phyloP scores from a whole-genome alignment of 805 yeast species.

The Kregervanrija delftensis region DNA sequence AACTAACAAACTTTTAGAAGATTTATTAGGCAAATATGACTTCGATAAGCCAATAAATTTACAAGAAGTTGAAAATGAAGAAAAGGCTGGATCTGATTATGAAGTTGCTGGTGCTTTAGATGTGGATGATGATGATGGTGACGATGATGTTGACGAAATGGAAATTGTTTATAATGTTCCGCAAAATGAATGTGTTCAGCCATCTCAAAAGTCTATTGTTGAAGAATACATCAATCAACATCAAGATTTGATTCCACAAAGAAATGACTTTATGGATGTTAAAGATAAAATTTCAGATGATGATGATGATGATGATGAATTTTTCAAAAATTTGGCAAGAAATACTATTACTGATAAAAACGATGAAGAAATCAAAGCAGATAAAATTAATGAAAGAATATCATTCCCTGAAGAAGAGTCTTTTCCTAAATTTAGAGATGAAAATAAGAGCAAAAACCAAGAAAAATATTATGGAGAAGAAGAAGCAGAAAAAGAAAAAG shows the following conservation, averaged over 20 bases:
- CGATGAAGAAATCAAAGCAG: slow-evolving; percentile 11
- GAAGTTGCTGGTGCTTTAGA: slow-evolving; percentile 30
- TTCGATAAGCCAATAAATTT: slow-evolving; percentile 45
- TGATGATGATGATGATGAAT: slow-evolving; percentile 20
- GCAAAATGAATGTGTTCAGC: slow-evolving; percentile 17
- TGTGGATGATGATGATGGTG: slow-evolving; percentile 16
- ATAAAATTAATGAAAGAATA: slow-evolving; percentile 13
- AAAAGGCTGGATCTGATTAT: slow-evolving; percentile 27
- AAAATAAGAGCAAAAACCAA: neutral
- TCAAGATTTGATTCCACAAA: slow-evolving; percentile 1
- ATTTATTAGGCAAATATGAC: slow-evolving; percentile 40
- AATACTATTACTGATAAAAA: slow-evolving; percentile 17
- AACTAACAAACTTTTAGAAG: slow-evolving; percentile 40
- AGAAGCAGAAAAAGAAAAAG: no score
- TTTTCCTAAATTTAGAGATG: slow-evolving; percentile 3
- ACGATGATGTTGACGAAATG: slow-evolving; percentile 20
- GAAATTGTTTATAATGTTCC: slow-evolving; percentile 23
- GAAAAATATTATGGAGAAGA: no score
- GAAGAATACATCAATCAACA: slow-evolving; percentile 19
- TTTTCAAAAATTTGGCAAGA: slow-evolving; percentile 10
- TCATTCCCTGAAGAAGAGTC: neutral
- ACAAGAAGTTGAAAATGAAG: slow-evolving; percentile 27
- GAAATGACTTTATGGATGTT: neutral
- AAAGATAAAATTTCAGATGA: slow-evolving; percentile 12
- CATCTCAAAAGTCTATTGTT: slow-evolving; percentile 15